phyloP scores from a whole-genome alignment of 2,329 filamentous ascomycete species.

The Fusarium sp. region DNA sequence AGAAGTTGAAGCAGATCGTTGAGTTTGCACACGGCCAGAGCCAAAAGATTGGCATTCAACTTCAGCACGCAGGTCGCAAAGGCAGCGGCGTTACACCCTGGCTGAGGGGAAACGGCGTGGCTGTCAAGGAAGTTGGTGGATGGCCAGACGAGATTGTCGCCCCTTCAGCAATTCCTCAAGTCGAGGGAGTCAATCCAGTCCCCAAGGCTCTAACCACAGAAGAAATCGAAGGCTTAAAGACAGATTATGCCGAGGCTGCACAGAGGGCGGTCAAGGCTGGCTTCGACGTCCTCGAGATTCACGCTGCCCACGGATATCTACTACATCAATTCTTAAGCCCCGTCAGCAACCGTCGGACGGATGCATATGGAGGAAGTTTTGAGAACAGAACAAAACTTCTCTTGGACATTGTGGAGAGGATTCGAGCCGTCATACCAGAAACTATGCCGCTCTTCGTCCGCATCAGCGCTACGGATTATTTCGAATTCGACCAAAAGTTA shows the following conservation, averaged over 20 bases:
- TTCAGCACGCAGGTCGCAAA: slow-evolving; percentile 79
- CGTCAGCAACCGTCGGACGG: slow-evolving; percentile 69
- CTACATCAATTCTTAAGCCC: slow-evolving; percentile 77
- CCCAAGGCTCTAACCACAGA: slow-evolving; percentile 71
- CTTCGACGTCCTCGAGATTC: slow-evolving; percentile 76
- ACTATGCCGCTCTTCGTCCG: slow-evolving; percentile 78
- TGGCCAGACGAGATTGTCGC: slow-evolving; percentile 62
- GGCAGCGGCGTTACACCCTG: slow-evolving; percentile 67
- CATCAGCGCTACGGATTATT: slow-evolving; percentile 78
- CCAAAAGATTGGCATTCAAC: slow-evolving; percentile 77
- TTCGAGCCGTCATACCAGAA: slow-evolving; percentile 70
- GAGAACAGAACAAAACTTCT: slow-evolving; percentile 77
- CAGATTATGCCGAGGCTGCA: slow-evolving; percentile 64
- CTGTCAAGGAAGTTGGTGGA: slow-evolving; percentile 59
- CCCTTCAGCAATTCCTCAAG: slow-evolving; percentile 58
- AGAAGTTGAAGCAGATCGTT: slow-evolving; percentile 64
- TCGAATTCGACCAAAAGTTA: slow-evolving; percentile 61
- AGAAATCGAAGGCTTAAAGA: slow-evolving; percentile 69
- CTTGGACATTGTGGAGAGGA: slow-evolving; percentile 73
- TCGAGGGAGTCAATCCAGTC: slow-evolving; percentile 59
- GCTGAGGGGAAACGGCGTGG: slow-evolving; percentile 67
- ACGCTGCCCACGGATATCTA: slow-evolving; percentile 85
- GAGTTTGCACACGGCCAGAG: slow-evolving; percentile 69
- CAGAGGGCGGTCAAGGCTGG: slow-evolving; percentile 71
- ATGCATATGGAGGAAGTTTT: slow-evolving; percentile 73